Percentiles rank a stretch among this genome's conserved stretches.
Conservation (phyloP, 2,329 filamentous ascomycete species). For the Zarea fungicola region DNA sequence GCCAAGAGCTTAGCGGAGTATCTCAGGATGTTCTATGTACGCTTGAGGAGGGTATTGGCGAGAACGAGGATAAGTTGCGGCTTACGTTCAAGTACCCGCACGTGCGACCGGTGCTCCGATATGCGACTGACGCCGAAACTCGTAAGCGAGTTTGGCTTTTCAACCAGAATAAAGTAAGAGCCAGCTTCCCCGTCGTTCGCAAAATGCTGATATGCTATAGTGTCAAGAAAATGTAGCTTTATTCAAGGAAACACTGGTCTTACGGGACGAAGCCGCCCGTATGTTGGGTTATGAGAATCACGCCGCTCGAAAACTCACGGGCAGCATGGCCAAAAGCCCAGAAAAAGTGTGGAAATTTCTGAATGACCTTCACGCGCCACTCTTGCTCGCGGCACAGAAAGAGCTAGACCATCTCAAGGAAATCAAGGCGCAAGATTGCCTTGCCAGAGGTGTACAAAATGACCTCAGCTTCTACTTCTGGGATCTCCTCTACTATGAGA, state of each 20-base stretch:
- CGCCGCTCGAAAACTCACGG: constrained; percentile 70
- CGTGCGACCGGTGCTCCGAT: constrained; percentile 73
- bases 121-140: constrained; percentile 64
- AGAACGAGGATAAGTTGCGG: constrained; percentile 68
- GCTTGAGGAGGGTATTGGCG: constrained; percentile 65
- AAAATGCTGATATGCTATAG: constrained; percentile 24
- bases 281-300: constrained; percentile 73
- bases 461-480: constrained; percentile 75
- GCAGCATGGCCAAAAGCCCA: constrained; percentile 80
- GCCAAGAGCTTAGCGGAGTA: constrained; percentile 67
- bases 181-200: too few relatives aligned
- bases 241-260: constrained; percentile 68
- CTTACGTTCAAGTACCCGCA: constrained; percentile 77
- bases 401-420: constrained; percentile 66
- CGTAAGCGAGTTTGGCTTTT: constrained; percentile 65
- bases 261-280: constrained; percentile 73
- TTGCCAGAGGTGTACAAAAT: constrained; percentile 50
- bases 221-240: constrained; percentile 66
- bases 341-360: constrained; percentile 69
- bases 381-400: constrained; percentile 63
- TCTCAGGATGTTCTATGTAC: constrained; percentile 54
- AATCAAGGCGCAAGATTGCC: constrained; percentile 67
- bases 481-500: constrained; percentile 77
- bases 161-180: constrained; percentile 75
- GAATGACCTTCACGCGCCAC: constrained; percentile 59